Evolutionary conservation across 2,329 filamentous ascomycete species (phyloP), one percentile per base, ranked within the genome.

Genomic region (Paecilomyces sp.): DNA sequence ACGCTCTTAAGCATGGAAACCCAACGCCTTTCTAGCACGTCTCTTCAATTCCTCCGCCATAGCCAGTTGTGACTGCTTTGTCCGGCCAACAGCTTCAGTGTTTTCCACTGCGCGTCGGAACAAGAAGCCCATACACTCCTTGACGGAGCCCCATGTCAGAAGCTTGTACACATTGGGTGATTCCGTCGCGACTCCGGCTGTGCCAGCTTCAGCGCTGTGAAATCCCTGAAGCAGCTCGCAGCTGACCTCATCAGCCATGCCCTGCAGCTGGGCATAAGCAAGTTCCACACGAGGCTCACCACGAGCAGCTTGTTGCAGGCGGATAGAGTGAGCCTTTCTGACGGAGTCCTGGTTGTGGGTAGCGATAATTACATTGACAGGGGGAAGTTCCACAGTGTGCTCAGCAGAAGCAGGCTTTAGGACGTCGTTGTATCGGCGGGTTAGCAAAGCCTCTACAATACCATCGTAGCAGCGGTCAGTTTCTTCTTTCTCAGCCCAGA

Each of bases 211-310:
- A 13, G 67, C 64, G 22, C 61, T 68, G 66, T 67, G 68, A 67
- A 68, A 74, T 63, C 66, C 76, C 60, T 83, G 75, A 15, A 86
- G 75, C 1, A 87, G 72, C 41, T 80, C 78, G 64, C 83, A 82
- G 60, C 88, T 91, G 57, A 97, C 86, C 71, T 97, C 92, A 67
- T 97, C 93, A 1, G 93, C 93, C 93, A 97, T 97, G 50, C 93
- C 92, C 78, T 93, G 89, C 0, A 97, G 83, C 77, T 97, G 92
- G 2, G 89, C 89, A 72, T 91, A 92, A 36, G 78, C 76, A 1
- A 85, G 74, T 13, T 81, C 77, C 54, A 78, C 72, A 47, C 73
- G 70, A 55, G 72, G 69, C 64, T 77, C 71, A 41, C 81, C 80
- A 3, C 71, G 65, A n/a, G 72, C 71, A 22, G 81, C 79, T 56